Percentiles rank a stretch among this genome's conserved stretches.
Conservation (phyloP, 1,139 yeast genomes). For the Lodderomyces elongisporus region DNA sequence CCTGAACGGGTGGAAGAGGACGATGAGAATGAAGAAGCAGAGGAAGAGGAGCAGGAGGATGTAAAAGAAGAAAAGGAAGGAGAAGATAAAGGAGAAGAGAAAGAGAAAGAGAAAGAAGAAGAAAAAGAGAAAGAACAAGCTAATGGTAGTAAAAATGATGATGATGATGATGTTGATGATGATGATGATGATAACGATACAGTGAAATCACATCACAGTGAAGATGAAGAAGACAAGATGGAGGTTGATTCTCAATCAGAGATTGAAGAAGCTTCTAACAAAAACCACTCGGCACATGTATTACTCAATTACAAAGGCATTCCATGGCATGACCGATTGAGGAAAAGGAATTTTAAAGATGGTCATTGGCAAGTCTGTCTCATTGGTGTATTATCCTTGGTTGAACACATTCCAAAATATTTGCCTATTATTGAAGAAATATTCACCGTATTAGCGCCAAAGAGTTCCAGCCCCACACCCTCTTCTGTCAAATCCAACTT, state of each 20-base stretch:
- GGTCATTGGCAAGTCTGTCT: conserved; percentile 83
- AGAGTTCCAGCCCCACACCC: conserved; percentile 45
- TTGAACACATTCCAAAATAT: conserved; percentile 57
- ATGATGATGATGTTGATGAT: conserved; percentile 14
- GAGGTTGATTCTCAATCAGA: conserved; percentile 15
- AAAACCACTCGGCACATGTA: conserved; percentile 49
- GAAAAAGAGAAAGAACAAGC: conserved; percentile 15
- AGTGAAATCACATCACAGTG: conserved; percentile 24
- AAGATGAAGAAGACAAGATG: conserved; percentile 23
- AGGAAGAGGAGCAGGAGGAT: conserved; percentile 16
- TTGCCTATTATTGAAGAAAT: conserved; percentile 41
- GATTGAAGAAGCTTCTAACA: conserved; percentile 18
- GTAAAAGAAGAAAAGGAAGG: conserved; percentile 15
- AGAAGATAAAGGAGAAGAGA: conserved; percentile 24
- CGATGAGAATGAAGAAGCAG: conserved; percentile 17
- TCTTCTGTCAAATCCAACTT: conserved; percentile 48
- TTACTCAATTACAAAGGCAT: conserved; percentile 57
- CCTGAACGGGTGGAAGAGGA: conserved; percentile 28
- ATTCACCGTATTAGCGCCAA: conserved; percentile 54
- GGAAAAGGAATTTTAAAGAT: conserved; percentile 70
- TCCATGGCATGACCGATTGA: conserved; percentile 74
- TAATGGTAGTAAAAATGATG: conserved; percentile 13
- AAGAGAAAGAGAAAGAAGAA: conserved; percentile 18
- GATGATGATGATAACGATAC: conserved; percentile 13
- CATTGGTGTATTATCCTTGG: conserved; percentile 63